Conservation (phyloP, 306 rosid genomes). For the Sicyos edulis region DNA sequence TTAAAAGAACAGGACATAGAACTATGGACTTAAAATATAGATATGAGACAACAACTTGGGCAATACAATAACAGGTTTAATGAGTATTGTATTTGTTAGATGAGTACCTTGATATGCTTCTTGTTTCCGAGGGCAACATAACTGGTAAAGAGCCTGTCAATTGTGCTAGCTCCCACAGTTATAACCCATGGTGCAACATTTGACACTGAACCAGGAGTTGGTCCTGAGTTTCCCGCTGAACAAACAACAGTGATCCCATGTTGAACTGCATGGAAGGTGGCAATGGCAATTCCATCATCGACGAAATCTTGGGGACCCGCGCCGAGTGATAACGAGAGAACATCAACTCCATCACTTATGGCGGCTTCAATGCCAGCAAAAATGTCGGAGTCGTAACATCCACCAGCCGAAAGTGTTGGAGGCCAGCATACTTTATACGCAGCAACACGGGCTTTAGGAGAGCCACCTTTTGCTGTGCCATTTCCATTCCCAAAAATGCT, state of each 20-base stretch:
- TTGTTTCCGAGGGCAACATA: no score
- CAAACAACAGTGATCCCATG: conserved; percentile 37
- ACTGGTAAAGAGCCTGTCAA: conserved; percentile 47
- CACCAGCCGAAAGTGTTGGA: neutral
- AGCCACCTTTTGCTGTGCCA: conserved; percentile 83
- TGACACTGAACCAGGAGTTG: conserved; percentile 26
- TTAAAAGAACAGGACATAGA: no score
- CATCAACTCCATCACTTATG: conserved; percentile 60
- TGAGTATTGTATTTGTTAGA: no score
- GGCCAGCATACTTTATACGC: conserved; percentile 83
- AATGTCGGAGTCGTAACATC: conserved; percentile 52
- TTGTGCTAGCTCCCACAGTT: conserved; percentile 72
- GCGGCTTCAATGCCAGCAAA: conserved; percentile 62
- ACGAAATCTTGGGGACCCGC: conserved; percentile 9
- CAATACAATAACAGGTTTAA: no score
- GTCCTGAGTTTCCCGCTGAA: conserved; percentile 63
- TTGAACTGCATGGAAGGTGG: conserved; percentile 51
- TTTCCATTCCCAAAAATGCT: conserved; percentile 47
- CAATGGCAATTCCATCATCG: conserved; percentile 35
- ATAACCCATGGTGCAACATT: conserved; percentile 63
- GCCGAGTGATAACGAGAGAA: conserved; percentile 47
- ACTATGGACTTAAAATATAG: no score
- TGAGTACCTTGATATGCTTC: no score
- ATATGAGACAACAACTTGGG: no score
- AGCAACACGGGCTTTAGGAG: conserved; percentile 70